Evolutionary conservation across 2,329 filamentous ascomycete genomes (phyloP).

Genomic region (Neocatenulostroma microsporum): DNA sequence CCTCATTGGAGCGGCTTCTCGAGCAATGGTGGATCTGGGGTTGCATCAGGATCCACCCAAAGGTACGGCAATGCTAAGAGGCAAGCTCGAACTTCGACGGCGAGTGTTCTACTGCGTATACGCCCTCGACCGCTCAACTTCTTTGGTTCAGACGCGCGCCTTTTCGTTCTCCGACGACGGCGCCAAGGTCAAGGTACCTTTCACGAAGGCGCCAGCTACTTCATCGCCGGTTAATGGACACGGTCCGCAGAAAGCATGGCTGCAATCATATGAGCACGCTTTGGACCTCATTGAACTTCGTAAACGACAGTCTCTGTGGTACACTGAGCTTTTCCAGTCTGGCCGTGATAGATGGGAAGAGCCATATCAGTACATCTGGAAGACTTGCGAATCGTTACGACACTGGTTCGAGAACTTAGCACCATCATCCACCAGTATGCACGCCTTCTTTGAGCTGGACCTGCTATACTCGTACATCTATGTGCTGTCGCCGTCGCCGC

Average conservation of each 20-base stretch:
- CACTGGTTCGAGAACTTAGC: constrained; percentile 77
- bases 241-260: constrained; percentile 36
- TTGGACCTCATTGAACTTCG: constrained; percentile 74
- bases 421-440: constrained; percentile 54
- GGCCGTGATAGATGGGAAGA: constrained; percentile 61
- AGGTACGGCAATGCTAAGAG: constrained; percentile 58
- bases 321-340: constrained; percentile 78
- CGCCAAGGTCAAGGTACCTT: constrained; percentile 70
- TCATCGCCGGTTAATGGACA: constrained; percentile 14
- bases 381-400: constrained; percentile 66
- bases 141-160: constrained; percentile 75
- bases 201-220: constrained; percentile 28
- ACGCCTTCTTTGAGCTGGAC: constrained; percentile 77
- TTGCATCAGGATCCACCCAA: constrained; percentile 84
- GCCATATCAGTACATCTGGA: constrained; percentile 64
- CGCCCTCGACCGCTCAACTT: constrained; percentile 80
- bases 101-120: constrained; percentile 88
- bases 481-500: constrained; percentile 71
- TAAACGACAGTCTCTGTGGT: constrained; percentile 80
- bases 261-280: constrained; percentile 58
- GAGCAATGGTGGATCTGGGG: constrained; percentile 81
- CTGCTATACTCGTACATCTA: constrained; percentile 86
- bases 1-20: constrained; percentile 78
- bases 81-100: constrained; percentile 67
- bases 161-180: constrained; percentile 94